Evolutionary conservation across 2,329 filamentous ascomycete genomes (phyloP), one percentile per base, ranked within the genome.

Genomic region (Diaporthe caulivora): DNA sequence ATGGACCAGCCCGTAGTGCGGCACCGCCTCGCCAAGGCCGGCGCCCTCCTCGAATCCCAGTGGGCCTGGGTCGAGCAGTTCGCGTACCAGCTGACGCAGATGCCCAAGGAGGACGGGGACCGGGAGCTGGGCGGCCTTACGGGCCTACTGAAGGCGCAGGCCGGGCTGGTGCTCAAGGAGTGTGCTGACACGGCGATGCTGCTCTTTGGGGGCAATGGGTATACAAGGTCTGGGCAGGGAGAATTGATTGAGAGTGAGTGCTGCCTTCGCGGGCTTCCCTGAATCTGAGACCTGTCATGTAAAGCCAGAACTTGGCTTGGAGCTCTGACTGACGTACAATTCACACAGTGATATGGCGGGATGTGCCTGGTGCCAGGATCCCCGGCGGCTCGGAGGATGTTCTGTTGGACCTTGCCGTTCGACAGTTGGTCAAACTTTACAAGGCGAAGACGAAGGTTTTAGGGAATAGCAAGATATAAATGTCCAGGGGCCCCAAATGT

Each of bases 1-100:
- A 90, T 95, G 82, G 92, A 94, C 21, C 93, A 95, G 80, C 91
- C 92, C 0, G 93, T 95, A 0, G 92, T 95, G 42, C 84, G 93
- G 34, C 91, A 94, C 80, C 85, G 92, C n/a, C 83, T 95, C 9
- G 92, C 93, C 15, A 94, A 93, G 79, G 89, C 88, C 4, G 93
- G 91, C 2, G 91, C 91, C 0, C 83, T 92, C 77, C 84, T 95
- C 6, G 93, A 95, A 80, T 90, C 87, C 2, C 89, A 93, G 81
- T 92, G 88, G 84, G 91, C 93, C 2, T 95, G 92, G 92, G 86
- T 94, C 4, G 92, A 94, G 81, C 88, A 91, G 75, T 92, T 94
- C 74, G 87, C 91, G 21, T 94, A 92, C 79, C 89, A 92, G 81
- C 89, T 94, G 85, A 89, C 87, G 1, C 86, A 91, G 89, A 84